These are phyloP conservation scores for Trichoderma reesei DNA, from an alignment of 495 filamentous ascomycete species.

Conservation along the genomic window DNA sequence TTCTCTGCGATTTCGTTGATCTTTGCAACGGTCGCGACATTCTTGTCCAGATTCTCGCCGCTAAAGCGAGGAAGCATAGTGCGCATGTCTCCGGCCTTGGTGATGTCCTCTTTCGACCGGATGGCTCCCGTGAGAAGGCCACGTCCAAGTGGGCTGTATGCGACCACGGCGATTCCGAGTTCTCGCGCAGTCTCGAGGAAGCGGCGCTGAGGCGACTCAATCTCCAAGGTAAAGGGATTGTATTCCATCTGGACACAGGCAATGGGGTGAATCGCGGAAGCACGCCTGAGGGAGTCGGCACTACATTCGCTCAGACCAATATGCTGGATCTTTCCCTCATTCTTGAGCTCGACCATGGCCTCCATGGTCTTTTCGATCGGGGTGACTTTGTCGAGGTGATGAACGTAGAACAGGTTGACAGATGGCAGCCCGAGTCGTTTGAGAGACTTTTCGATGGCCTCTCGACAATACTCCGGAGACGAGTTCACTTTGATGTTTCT, in stretches of 20 bases:
- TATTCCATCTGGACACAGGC: constrained; percentile 56
- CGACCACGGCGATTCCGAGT: constrained; percentile 51
- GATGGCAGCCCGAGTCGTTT: constrained; percentile 31
- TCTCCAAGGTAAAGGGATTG: constrained; percentile 46
- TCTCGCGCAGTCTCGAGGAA: constrained; percentile 49
- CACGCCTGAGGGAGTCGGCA: constrained; percentile 47
- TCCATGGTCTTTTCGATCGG: constrained; percentile 50
- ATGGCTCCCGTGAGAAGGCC: constrained; percentile 47
- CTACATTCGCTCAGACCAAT: constrained; percentile 49
- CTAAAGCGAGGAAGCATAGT: constrained; percentile 35
- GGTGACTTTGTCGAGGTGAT: constrained; percentile 34
- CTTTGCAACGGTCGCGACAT: constrained; percentile 35
- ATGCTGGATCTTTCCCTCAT: constrained; percentile 22
- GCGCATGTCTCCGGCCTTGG: constrained; percentile 36
- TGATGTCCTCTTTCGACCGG: constrained; percentile 35
- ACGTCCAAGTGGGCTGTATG: constrained; percentile 52
- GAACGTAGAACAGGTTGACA: constrained; percentile 49
- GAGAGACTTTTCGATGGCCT: constrained; percentile 36
- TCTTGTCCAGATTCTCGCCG: constrained; percentile 42
- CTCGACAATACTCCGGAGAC: constrained; percentile 37
- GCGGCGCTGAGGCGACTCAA: constrained; percentile 38
- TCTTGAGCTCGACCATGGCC: constrained; percentile 27
- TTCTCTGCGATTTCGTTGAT: constrained; percentile 34
- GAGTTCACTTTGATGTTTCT: constrained; percentile 17
- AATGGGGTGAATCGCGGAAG: constrained; percentile 49